Evolutionary conservation across 495 filamentous ascomycete species (phyloP).

Genomic region (Recurvomyces mirabilis): DNA sequence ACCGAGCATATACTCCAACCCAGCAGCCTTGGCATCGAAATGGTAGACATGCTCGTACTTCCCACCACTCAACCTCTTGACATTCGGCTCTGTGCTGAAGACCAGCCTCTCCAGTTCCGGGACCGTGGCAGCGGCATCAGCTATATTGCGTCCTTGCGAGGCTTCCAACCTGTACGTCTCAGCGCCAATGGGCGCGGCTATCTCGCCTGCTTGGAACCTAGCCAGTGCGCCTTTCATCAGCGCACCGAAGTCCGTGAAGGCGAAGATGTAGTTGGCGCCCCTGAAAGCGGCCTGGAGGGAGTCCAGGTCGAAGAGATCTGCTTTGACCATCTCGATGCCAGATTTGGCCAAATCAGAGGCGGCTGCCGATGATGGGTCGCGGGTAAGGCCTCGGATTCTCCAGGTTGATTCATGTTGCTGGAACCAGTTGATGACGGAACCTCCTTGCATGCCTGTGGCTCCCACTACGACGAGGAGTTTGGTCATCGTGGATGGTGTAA

Average conservation of each 20-base stretch:
- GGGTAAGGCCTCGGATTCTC: slow-evolving; percentile 9
- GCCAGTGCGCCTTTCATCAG: slow-evolving; percentile 19
- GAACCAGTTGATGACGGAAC: slow-evolving; percentile 1
- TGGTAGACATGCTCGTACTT: slow-evolving; percentile 13
- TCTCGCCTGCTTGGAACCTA: slow-evolving; percentile 18
- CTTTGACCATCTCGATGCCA: slow-evolving; percentile 30
- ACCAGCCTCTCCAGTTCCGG: slow-evolving; percentile 21
- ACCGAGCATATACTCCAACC: not conserved
- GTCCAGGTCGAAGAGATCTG: slow-evolving; percentile 7
- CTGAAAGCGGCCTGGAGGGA: slow-evolving; percentile 5
- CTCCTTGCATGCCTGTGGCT: slow-evolving; percentile 7
- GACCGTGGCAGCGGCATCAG: slow-evolving; percentile 35
- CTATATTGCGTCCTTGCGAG: slow-evolving; percentile 38
- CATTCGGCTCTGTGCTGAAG: slow-evolving; percentile 19
- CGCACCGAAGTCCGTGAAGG: slow-evolving; percentile 28
- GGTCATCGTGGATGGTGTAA: slow-evolving; percentile 1
- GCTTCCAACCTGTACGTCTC: slow-evolving; percentile 40
- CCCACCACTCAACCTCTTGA: slow-evolving; percentile 21
- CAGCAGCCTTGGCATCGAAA: slow-evolving; percentile 15
- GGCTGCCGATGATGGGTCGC: slow-evolving; percentile 18
- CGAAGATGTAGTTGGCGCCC: slow-evolving; percentile 15
- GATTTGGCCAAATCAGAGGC: slow-evolving; percentile 19
- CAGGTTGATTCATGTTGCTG: not conserved
- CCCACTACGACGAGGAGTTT: slow-evolving; percentile 8
- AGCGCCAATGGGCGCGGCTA: slow-evolving; percentile 26